Evolutionary conservation across 2,329 filamentous ascomycete species (phyloP), one percentile per base, ranked within the genome.

Genomic region (Myriosclerotinia scirpicola): DNA sequence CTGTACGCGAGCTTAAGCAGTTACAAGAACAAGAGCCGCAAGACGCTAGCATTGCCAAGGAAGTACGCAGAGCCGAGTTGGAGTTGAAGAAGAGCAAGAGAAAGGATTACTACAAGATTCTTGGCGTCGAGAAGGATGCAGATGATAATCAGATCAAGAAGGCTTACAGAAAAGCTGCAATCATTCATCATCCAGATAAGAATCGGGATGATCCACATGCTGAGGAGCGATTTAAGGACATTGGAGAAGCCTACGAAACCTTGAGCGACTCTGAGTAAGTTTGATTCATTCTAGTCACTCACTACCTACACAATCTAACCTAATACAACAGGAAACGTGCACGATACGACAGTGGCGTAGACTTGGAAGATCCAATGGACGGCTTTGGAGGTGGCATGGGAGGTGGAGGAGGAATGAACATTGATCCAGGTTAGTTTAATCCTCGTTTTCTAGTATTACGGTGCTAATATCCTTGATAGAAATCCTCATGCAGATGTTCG

Each of bases 101-200:
- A 69, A 99, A 99, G 80, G 95, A 99, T 76, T 98, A 97, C 81
- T 99, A 99, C 83, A 97, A 97, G 85, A 97, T 98, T 72, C 87
- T 99, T 64, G 91, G 89, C 7, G 81, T 99, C 11, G 83, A 90
- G 67, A 98, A 97, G 83, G 90, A 93, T 69, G 93, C 93, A 48
- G 86, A 85, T 52, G 92, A 96, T 30, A 83, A 83, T 67, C 87
- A 95, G 65, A 95, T 99, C 82, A 99, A 98, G 85, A 94, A 93
- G 81, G 95, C 94, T 1, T 99, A 99, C 82, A 88, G 94, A 71
- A 97, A 95, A 80, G 85, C 97, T 76, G 95, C 95, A 66, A 94
- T 99, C 73, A 84, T 93, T 71, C 91, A 97, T 77, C 95, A 99
- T 78, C 95, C 95, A 2, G 95, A 99, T 81, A 99, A 99, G 87